Base-by-base conservation (phyloP, 2,329 filamentous ascomycete genomes). In the Huntiella moniliformis region DNA sequence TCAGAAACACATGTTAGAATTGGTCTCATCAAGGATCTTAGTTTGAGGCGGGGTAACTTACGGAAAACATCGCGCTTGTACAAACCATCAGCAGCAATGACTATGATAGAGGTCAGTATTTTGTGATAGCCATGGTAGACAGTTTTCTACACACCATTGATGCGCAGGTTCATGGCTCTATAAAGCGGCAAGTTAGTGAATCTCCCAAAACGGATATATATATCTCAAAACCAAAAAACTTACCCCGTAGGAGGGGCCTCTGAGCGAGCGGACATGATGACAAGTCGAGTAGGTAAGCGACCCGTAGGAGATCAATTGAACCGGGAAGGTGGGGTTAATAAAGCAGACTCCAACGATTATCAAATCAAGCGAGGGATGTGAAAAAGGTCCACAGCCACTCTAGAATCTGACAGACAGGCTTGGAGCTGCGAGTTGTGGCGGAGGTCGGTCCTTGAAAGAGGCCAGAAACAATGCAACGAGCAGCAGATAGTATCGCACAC, bases 21-120 rank as follows among this genome's bases (percentile, higher is more conserved):
- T 10, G 2, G 22, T 28, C 6, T 28, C 22, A 28, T 28, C 6
- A 8, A 28, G 22, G 10, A 8, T 28, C 22, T 3, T 10, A 10
- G 2, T 5, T 5, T 10, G 35, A 22, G 13, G 22, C 10, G 38
- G 42, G 42, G 46, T 15, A 48, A 77, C 85, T 57, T 80, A 96
- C 91, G 77, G 66, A 98, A 96, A 51, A 98, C 87, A 83, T 98
- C 91, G 65, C 91, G 79, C 71, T 96, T 98, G 71, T 95, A 96
- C 54, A 98, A 72, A 51, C 91, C 91, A 71, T 98, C 91, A 56
- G 91, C 91, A 56, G 91, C 91, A 68, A 98, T 95, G 67, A 98
- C 91, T 96, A 62, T 28, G 55, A 56, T 51, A 52, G 42, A 52
- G 49, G 59, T 72, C 56, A 35, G 22, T n/a, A 47, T 7, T 28